Conservation (phyloP, 2,329 filamentous ascomycete genomes). For the Colletotrichum echinochloae region DNA sequence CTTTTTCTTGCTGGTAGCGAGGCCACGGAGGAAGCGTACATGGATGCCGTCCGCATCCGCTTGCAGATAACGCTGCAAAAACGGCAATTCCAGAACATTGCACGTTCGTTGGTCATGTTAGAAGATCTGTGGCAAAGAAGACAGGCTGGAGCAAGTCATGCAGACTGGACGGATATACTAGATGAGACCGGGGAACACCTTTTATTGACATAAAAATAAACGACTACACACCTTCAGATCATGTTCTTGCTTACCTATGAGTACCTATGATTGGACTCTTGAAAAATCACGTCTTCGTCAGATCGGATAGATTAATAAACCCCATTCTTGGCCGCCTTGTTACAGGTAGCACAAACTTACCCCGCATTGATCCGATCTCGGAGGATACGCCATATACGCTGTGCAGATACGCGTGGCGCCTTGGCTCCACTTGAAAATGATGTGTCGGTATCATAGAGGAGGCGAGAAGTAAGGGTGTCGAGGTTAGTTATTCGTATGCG, state of each 20-base stretch:
- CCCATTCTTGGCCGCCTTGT: not conserved
- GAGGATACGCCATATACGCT: slow-evolving; percentile 28
- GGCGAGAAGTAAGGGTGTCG: too few relatives aligned
- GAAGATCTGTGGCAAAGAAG: slow-evolving; percentile 34
- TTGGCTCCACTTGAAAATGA: not conserved
- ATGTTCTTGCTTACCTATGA: not conserved
- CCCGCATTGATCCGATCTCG: not conserved
- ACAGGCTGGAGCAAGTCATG: not conserved
- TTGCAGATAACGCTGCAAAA: slow-evolving; percentile 33
- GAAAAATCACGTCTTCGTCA: not conserved
- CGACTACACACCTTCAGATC: too few relatives aligned
- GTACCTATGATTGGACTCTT: too few relatives aligned
- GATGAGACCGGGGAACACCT: slow-evolving; percentile 25
- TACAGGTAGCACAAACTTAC: not conserved
- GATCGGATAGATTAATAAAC: not conserved
- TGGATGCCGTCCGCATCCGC: slow-evolving; percentile 25
- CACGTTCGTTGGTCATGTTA: slow-evolving; percentile 5
- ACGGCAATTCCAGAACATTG: slow-evolving; percentile 29
- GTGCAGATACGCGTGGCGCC: slow-evolving; percentile 27
- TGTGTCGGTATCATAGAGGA: too few relatives aligned
- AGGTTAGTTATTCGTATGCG: too few relatives aligned
- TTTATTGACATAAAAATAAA: slow-evolving; percentile 32
- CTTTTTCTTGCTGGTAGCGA: slow-evolving; percentile 38
- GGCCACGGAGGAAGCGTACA: slow-evolving; percentile 25
- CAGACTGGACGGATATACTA: slow-evolving; percentile 33